These are phyloP conservation scores for Phialophora chinensis DNA, from an alignment of 2,329 filamentous ascomycete species.

Conservation along the genomic window DNA sequence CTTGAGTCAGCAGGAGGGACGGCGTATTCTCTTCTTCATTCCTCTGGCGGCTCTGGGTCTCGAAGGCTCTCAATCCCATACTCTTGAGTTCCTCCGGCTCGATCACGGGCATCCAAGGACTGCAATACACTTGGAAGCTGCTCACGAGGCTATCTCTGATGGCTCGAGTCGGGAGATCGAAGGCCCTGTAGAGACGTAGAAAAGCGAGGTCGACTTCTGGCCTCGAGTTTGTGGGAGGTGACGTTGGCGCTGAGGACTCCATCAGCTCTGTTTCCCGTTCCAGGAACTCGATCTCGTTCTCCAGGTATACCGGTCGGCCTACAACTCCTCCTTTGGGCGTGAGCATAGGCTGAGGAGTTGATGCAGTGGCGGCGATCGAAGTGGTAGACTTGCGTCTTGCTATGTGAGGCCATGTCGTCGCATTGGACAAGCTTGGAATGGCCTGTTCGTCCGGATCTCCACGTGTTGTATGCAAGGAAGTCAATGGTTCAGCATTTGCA, in stretches of 20 bases:
- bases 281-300: conserved; percentile 9
- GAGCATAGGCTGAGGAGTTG: conserved; percentile 5
- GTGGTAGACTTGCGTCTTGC: not conserved
- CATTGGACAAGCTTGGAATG: conserved; percentile 1
- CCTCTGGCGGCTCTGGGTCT: too few relatives aligned
- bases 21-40: too few relatives aligned
- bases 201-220: conserved; percentile 7
- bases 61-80: conserved; percentile 1
- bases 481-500: too few relatives aligned
- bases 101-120: conserved; percentile 12
- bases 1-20: conserved; percentile 1
- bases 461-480: too few relatives aligned
- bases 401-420: conserved; percentile 4
- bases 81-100: conserved; percentile 3
- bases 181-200: conserved; percentile 16
- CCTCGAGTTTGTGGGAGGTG: conserved; percentile 5
- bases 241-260: conserved; percentile 7
- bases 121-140: conserved; percentile 9
- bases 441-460: not conserved
- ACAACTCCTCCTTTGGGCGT: conserved; percentile 8
- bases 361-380: not conserved
- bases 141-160: conserved; percentile 23
- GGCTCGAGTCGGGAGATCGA: conserved; percentile 25
- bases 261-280: conserved; percentile 7
- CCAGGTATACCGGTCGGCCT: conserved; percentile 6